phyloP scores from a whole-genome alignment of 768 basidiomycete genomes.

The Rhizopogon vesiculosus region DNA sequence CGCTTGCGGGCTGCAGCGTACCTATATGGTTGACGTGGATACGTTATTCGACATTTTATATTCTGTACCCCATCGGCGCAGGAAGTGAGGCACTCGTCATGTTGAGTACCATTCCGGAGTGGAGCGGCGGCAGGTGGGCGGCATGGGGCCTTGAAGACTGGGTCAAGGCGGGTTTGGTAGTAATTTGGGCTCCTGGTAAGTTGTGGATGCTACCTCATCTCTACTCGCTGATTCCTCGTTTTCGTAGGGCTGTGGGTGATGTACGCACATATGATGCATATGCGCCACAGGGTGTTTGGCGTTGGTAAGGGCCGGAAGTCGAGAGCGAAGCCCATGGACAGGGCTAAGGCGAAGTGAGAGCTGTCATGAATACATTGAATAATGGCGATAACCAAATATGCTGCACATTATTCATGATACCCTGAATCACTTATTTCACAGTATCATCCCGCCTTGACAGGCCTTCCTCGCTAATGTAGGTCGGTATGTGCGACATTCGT shows the following conservation, averaged over 20 bases:
- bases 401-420: background rate
- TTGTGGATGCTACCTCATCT: slow-evolving; percentile 1
- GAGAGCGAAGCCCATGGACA: slow-evolving; percentile 29
- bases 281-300: slow-evolving; percentile 51
- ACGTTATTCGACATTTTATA: slow-evolving; percentile 91
- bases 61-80: slow-evolving; percentile 93
- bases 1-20: slow-evolving; percentile 45
- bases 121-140: slow-evolving; percentile 35
- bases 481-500: background rate
- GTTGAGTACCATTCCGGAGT: slow-evolving; percentile 64
- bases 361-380: background rate
- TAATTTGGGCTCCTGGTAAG: slow-evolving; percentile 88
- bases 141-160: slow-evolving; percentile 57
- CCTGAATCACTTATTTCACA: background rate
- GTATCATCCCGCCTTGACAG: background rate
- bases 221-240: background rate
- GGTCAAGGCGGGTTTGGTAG: slow-evolving; percentile 55
- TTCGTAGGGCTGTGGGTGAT: slow-evolving; percentile 45
- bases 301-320: slow-evolving; percentile 25
- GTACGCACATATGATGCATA: slow-evolving; percentile 57
- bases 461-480: background rate
- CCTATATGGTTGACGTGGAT: slow-evolving; percentile 64
- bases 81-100: slow-evolving; percentile 82
- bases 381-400: background rate
- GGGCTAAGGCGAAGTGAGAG: slow-evolving; percentile 15